Evolutionary conservation across 2,329 filamentous ascomycete species (phyloP).

Genomic region (Annulohypoxylon truncatum): DNA sequence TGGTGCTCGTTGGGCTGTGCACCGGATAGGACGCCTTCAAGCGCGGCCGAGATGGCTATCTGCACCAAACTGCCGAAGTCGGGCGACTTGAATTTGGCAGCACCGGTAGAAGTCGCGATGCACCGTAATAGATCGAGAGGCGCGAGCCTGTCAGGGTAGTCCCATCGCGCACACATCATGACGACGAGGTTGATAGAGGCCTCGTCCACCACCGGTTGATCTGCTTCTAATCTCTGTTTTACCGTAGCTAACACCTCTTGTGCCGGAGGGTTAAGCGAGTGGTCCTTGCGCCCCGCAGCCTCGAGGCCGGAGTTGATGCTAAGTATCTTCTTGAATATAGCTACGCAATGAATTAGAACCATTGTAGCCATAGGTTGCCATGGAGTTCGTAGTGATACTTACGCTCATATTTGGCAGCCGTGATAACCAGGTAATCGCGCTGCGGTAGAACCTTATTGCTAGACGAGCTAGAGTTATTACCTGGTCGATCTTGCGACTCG

Average conservation of each 20-base stretch:
- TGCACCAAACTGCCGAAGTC: slow-evolving; percentile 70
- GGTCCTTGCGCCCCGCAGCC: slow-evolving; percentile 75
- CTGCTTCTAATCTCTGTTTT: slow-evolving; percentile 71
- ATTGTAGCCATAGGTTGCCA: not conserved
- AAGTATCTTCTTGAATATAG: slow-evolving; percentile 80
- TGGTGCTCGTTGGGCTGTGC: slow-evolving; percentile 77
- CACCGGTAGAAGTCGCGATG: slow-evolving; percentile 74
- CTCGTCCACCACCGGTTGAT: slow-evolving; percentile 61
- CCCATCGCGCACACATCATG: slow-evolving; percentile 82
- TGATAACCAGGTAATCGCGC: slow-evolving; percentile 81
- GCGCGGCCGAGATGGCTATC: slow-evolving; percentile 55
- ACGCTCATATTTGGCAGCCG: slow-evolving; percentile 75
- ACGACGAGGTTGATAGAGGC: slow-evolving; percentile 72
- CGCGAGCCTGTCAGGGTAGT: slow-evolving; percentile 81
- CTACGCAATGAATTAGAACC: slow-evolving; percentile 47
- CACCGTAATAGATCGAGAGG: slow-evolving; percentile 90
- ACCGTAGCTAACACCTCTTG: slow-evolving; percentile 71
- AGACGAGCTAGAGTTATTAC: slow-evolving; percentile 63
- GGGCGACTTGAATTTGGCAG: slow-evolving; percentile 69
- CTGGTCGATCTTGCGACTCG: slow-evolving; percentile 82
- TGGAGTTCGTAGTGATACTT: slow-evolving; percentile 33
- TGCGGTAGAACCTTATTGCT: slow-evolving; percentile 77
- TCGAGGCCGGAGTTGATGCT: slow-evolving; percentile 81
- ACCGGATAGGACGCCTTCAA: slow-evolving; percentile 65
- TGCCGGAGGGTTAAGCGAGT: slow-evolving; percentile 79